These are phyloP conservation scores for Cordyceps tenuipes DNA, from an alignment of 2,329 filamentous ascomycete species.

Conservation along the genomic window DNA sequence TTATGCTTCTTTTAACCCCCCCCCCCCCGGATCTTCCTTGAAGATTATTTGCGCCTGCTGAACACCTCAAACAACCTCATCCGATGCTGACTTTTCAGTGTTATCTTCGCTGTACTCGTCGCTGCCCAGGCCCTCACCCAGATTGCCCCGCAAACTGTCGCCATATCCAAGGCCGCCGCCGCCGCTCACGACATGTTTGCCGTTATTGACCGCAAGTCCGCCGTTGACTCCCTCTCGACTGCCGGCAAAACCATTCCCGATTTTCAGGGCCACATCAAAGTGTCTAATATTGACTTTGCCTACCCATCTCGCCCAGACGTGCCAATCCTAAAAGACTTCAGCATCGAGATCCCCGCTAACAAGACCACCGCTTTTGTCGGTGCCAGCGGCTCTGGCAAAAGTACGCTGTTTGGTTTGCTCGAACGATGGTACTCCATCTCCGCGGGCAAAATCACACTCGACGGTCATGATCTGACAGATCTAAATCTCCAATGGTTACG, in stretches of 20 bases:
- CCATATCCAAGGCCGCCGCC: slow-evolving; percentile 37
- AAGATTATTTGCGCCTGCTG: not conserved
- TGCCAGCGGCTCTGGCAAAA: slow-evolving; percentile 50
- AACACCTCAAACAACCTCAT: no score
- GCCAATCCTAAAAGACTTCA: slow-evolving; percentile 33
- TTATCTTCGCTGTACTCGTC: slow-evolving; percentile 39
- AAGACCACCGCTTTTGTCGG: slow-evolving; percentile 49
- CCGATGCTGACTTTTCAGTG: slow-evolving; percentile 21
- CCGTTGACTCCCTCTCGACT: slow-evolving; percentile 34
- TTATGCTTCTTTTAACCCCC: no score
- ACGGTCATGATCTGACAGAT: slow-evolving; percentile 31
- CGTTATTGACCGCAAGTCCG: slow-evolving; percentile 37
- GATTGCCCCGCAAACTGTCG: slow-evolving; percentile 38
- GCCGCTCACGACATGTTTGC: slow-evolving; percentile 39
- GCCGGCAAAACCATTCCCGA: slow-evolving; percentile 23
- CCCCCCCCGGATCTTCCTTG: not conserved
- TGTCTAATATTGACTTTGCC: slow-evolving; percentile 41
- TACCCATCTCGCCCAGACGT: slow-evolving; percentile 50
- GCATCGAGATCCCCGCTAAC: slow-evolving; percentile 34
- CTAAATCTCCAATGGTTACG: slow-evolving; percentile 45
- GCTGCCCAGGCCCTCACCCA: slow-evolving; percentile 37
- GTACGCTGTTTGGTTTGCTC: slow-evolving; percentile 47
- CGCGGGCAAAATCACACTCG: slow-evolving; percentile 36
- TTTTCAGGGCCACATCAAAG: slow-evolving; percentile 37
- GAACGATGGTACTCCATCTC: slow-evolving; percentile 51